Evolutionary conservation across 441 rosid genomes (phyloP), one percentile per base, ranked within the genome.

Genomic region (Populus hybrid): DNA sequence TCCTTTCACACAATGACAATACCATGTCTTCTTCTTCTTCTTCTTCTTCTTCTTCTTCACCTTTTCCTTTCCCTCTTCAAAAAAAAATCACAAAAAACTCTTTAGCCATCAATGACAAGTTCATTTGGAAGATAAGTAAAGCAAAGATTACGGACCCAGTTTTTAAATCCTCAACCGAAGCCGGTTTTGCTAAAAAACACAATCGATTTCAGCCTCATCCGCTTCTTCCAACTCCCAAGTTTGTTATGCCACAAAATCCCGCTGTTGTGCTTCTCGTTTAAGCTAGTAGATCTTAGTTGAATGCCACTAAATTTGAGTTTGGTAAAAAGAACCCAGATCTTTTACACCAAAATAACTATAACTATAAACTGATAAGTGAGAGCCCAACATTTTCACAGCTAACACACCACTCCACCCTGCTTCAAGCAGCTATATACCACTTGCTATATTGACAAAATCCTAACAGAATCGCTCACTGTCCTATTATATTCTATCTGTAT

Each of bases 151-250:
- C 12, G 6, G 9, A 63, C 68, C 38, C n/a, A 26, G 29, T 73
- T 23, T 67, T 11, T 10, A 29, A 73, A 71, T 67, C 70, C 75
- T 91, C 88, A 92, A 86, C 92, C 90, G 77, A 91, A 90, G 66
- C 96, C 90, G 73, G 91, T 87, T 64, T 80, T 83, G 59, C 89
- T 82, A 76, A 86, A 88, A 80, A 89, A 84, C 68, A 87, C 82
- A 40, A 87, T 73, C 80, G 83, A 83, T 84, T 86, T 87, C 73
- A 87, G 85, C 97, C 87, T 91, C 97, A 92, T 92, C 88, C 86
- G 85, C 74, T 80, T 53, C 82, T 84, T 76, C 76, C 86, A 90
- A 28, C 29, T 28, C 29, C 29, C 29, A 28, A 28, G 29, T 28
- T 28, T 28, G 29, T 28, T 28, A 28, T 28, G 84, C 81, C 74